phyloP scores from a whole-genome alignment of 2,329 filamentous ascomycete genomes.

The Zymoseptoria tritici region DNA sequence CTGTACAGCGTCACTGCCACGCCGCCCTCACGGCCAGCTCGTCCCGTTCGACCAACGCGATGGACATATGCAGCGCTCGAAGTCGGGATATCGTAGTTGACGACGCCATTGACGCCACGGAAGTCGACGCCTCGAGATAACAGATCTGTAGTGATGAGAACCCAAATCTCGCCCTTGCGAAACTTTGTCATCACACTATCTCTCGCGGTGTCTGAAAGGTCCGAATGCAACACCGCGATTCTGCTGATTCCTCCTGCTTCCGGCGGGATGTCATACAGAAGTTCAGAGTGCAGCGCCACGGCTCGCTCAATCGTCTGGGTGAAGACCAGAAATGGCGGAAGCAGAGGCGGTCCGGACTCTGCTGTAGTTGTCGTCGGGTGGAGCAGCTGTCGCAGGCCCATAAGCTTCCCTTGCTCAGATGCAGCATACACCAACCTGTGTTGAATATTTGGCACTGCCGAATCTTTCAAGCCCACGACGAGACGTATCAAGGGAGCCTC shows the following conservation, averaged over 20 bases:
- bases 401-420: slow-evolving; percentile 86
- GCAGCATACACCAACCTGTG: slow-evolving; percentile 88
- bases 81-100: slow-evolving; percentile 96
- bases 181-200: slow-evolving; percentile 82
- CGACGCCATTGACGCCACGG: slow-evolving; percentile 85
- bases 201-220: slow-evolving; percentile 67
- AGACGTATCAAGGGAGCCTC: slow-evolving; percentile 61
- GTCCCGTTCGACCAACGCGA: slow-evolving; percentile 81
- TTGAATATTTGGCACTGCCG: slow-evolving; percentile 82
- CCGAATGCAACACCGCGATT: slow-evolving; percentile 84
- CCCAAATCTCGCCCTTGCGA: slow-evolving; percentile 87
- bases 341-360: slow-evolving; percentile 49
- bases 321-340: slow-evolving; percentile 89
- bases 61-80: slow-evolving; percentile 87
- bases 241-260: slow-evolving; percentile 77
- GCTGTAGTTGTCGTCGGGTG: slow-evolving; percentile 61
- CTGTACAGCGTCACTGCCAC: slow-evolving; percentile 92
- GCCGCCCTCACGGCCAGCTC: slow-evolving; percentile 79
- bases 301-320: slow-evolving; percentile 93
- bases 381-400: slow-evolving; percentile 81
- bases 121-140: slow-evolving; percentile 91
- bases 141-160: slow-evolving; percentile 91
- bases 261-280: slow-evolving; percentile 87
- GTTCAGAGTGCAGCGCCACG: slow-evolving; percentile 75
- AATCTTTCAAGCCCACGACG: slow-evolving; percentile 94